Base-by-base conservation (phyloP, 2,329 filamentous ascomycete genomes). In the Corinectria fuckeliana region DNA sequence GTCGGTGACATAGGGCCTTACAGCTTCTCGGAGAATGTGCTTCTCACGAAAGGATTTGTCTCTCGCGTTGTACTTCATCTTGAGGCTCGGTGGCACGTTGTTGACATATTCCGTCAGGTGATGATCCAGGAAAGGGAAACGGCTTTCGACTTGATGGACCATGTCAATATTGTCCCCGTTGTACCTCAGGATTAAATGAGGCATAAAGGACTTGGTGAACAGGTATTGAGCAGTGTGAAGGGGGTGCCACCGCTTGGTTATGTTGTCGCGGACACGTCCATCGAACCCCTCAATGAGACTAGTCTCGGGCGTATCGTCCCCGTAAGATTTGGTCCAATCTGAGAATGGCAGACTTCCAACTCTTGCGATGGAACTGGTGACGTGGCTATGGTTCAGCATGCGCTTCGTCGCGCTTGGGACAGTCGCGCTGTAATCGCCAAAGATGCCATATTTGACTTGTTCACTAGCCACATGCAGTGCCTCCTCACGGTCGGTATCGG, bases 1-100 rank as follows among this genome's bases (percentile, higher is more conserved):
- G 13, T 80, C 71, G 0, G 82, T 82, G 56, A 85, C 77, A 62
- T 79, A 85, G 3, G 82, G 81, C 56, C 75, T 77, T 18, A 73
- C 75, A 0, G 82, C 82, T 63, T 85, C 79, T 3, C 80, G 77
- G 1, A 85, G 75, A 25, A 85, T 78, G 75, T 79, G 82, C 60
- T 85, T 84, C 69, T 84, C 81, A 1, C 67, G 68, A 38, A 81
- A 72, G 1, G 63, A 59, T 10, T 66, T 63, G 13, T 66, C 42
- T 5, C 44, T 56, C 5, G 60, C 56, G 21, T 47, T 44, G 47
- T 51, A 58, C 36, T 45, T 51, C 38, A 58, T 25, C 30, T 58
- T 58, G 25, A 51, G 14, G 28, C 36, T 47, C 8, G 55, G 45
- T 28, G 26, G 26, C 26, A 28, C 26, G 8, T 28, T 28, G 26